Conservation (phyloP, 805 yeast species). For the Blastobotrys attinorum region DNA sequence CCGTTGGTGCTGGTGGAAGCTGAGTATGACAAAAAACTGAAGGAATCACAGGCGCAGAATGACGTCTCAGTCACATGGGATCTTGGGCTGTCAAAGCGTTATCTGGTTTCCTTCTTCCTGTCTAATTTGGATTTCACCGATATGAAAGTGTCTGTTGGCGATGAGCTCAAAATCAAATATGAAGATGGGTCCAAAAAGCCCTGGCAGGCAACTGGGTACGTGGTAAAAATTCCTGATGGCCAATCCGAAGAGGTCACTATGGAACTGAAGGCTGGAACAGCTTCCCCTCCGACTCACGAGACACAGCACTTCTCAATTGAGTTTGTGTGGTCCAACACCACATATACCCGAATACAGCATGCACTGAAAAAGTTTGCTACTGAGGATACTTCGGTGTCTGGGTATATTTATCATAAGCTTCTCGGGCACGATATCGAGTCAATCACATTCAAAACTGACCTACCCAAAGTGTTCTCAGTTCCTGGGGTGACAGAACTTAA, state of each 20-base stretch:
- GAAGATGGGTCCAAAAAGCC: conserved; percentile 43
- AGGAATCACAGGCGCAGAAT: conserved; percentile 70
- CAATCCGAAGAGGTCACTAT: conserved; percentile 61
- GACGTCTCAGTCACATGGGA: conserved; percentile 72
- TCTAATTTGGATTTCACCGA: conserved; percentile 54
- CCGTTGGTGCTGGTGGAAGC: conserved; percentile 79
- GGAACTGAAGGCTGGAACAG: conserved; percentile 45
- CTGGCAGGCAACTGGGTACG: conserved; percentile 70
- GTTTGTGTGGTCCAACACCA: conserved; percentile 81
- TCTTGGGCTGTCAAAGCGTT: conserved; percentile 52
- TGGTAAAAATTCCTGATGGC: conserved; percentile 63
- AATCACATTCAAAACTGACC: conserved; percentile 33
- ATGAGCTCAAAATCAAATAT: conserved; percentile 64
- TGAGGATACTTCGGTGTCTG: conserved; percentile 59
- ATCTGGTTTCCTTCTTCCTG: conserved; percentile 59
- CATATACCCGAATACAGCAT: conserved; percentile 76
- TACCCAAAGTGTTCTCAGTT: conserved; percentile 56
- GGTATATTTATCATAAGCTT: conserved; percentile 65
- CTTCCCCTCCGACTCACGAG: conserved; percentile 44
- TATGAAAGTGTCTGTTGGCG: conserved; percentile 74
- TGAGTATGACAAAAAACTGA: conserved; percentile 61
- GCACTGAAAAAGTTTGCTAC: conserved; percentile 69
- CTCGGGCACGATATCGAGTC: conserved; percentile 72
- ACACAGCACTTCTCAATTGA: conserved; percentile 71
- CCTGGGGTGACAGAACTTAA: conserved; percentile 66